phyloP scores from a whole-genome alignment of 1,139 yeast genomes.

The Scheffersomyces segobiensis region DNA sequence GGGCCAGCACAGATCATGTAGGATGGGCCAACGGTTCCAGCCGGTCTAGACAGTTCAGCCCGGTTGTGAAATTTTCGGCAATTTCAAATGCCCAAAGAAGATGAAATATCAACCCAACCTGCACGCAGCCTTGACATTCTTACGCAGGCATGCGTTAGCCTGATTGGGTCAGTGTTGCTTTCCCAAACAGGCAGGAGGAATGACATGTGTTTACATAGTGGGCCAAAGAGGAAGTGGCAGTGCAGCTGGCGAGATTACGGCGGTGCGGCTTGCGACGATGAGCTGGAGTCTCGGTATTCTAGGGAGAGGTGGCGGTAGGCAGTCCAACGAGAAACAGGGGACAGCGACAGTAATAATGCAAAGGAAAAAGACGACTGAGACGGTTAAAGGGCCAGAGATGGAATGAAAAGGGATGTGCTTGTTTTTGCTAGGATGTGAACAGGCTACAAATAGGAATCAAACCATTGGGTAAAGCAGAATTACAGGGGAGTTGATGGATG shows the following conservation, averaged over 20 bases:
- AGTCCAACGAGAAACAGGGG: not conserved
- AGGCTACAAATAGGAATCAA: too few relatives aligned
- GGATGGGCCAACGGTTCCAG: not conserved
- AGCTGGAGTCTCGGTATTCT: not conserved
- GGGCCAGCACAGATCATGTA: not conserved
- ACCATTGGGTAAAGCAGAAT: too few relatives aligned
- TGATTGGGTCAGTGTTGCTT: not conserved
- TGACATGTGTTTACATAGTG: not conserved
- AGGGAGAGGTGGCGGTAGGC: not conserved
- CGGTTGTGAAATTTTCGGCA: not conserved
- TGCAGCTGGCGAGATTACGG: not conserved
- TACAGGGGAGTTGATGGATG: too few relatives aligned
- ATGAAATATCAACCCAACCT: not conserved
- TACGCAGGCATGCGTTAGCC: not conserved
- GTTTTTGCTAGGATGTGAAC: too few relatives aligned
- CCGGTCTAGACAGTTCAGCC: not conserved
- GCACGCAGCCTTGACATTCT: not conserved
- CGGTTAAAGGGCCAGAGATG: too few relatives aligned
- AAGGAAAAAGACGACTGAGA: too few relatives aligned
- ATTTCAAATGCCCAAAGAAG: not conserved
- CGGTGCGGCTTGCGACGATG: not conserved
- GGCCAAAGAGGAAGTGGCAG: not conserved
- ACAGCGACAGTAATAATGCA: not conserved
- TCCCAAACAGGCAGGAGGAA: not conserved
- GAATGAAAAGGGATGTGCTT: too few relatives aligned